Percentiles rank a stretch among this genome's conserved stretches.
phyloP scores from a whole-genome alignment of 768 basidiomycete genomes.

The Collybia sordida region DNA sequence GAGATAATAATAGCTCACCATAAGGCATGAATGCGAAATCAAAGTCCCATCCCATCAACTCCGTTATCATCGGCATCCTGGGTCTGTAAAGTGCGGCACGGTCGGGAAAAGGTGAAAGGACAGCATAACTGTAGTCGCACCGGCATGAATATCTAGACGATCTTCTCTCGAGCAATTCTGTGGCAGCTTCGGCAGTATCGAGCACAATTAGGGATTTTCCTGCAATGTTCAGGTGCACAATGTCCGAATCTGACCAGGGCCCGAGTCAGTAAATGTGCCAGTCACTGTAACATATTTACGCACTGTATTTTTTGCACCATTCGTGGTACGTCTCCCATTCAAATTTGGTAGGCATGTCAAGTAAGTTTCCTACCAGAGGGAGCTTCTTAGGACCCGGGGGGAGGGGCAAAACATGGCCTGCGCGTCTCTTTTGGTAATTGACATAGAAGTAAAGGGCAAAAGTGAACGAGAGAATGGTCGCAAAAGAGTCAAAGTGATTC shows the following conservation, averaged over 20 bases:
- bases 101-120: neutral
- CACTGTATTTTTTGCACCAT: slow-evolving; percentile 9
- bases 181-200: slow-evolving; percentile 29
- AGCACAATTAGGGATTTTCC: slow-evolving; percentile 28
- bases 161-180: slow-evolving; percentile 36
- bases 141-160: slow-evolving; percentile 12
- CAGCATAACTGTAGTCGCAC: neutral
- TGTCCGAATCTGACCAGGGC: slow-evolving; percentile 22
- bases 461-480: neutral
- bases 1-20: slow-evolving; percentile 5
- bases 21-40: slow-evolving; percentile 14
- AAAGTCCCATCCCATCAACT: slow-evolving; percentile 22
- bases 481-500: neutral
- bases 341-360: slow-evolving; percentile 2
- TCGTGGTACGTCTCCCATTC: slow-evolving; percentile 7
- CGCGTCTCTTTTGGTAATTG: neutral
- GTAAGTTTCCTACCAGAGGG: slow-evolving; percentile 7
- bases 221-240: slow-evolving; percentile 25
- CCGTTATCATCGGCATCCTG: slow-evolving; percentile 19
- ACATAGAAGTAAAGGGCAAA: neutral
- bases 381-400: slow-evolving; percentile 7
- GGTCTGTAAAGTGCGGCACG: neutral
- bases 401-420: neutral
- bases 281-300: neutral
- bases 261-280: neutral